Percentiles rank a stretch among this genome's conserved stretches.
Conservation (phyloP, 148 eudicot genomes). For the Fagopyrum tataricum region DNA sequence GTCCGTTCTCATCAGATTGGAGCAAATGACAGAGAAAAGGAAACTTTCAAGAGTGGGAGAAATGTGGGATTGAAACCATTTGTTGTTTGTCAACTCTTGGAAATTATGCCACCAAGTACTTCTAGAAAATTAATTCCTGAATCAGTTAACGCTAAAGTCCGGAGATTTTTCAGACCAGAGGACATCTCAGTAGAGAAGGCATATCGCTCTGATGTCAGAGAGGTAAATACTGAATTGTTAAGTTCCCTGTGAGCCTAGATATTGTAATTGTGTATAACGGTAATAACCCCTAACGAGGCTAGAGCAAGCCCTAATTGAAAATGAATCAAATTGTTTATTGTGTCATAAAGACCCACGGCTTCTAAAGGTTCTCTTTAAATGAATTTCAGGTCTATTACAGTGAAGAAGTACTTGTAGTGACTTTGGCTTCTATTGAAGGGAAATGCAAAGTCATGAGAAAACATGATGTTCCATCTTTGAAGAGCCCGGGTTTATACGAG, state of each 20-base stretch:
- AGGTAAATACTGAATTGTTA: conserved; percentile 34
- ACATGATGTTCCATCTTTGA: conserved; percentile 47
- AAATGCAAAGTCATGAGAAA: conserved; percentile 76
- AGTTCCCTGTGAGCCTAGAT: too few species aligned
- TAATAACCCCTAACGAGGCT: too few species aligned
- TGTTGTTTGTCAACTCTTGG: conserved; percentile 74
- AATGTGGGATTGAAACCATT: conserved; percentile 92
- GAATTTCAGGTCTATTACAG: conserved; percentile 72
- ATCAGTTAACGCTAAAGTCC: conserved; percentile 42
- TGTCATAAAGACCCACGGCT: neutral
- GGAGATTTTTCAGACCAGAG: conserved; percentile 88
- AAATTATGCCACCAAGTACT: conserved; percentile 35
- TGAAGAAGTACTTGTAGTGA: conserved; percentile 47
- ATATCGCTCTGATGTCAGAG: conserved; percentile 80
- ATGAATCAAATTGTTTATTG: neutral
- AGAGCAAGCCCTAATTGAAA: too few species aligned
- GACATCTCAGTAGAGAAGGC: conserved; percentile 88
- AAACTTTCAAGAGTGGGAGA: conserved; percentile 74
- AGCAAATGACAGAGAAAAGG: conserved; percentile 40
- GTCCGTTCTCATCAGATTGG: conserved; percentile 49
- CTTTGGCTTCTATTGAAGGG: conserved; percentile 53
- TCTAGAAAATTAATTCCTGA: conserved; percentile 39
- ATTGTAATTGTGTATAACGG: too few species aligned
- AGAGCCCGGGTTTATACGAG: conserved; percentile 45
- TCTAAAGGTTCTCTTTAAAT: conserved; percentile 1